phyloP scores from a whole-genome alignment of 2,329 filamentous ascomycete species.

The Alternaria sp. region DNA sequence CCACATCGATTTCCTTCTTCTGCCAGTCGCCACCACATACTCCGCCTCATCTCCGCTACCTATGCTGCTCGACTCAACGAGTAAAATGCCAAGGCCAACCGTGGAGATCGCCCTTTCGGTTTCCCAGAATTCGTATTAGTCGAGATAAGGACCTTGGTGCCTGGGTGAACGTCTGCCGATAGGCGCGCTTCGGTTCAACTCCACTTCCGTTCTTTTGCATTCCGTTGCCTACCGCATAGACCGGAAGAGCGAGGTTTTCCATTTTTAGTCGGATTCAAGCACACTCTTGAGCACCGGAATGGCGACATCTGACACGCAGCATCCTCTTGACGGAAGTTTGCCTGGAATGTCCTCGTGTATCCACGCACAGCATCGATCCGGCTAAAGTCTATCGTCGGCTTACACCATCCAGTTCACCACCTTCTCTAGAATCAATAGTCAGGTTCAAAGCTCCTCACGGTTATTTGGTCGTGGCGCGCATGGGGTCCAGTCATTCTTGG shows the following conservation, averaged over 20 bases:
- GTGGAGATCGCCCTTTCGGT: slow-evolving; percentile 10
- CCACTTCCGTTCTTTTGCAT: background rate
- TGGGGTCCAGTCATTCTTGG: slow-evolving; percentile 25
- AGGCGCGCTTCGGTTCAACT: background rate
- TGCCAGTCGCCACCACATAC: background rate
- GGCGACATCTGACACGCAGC: background rate
- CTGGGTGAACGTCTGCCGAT: background rate
- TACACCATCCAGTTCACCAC: background rate
- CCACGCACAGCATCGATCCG: background rate
- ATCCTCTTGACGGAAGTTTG: slow-evolving; percentile 6
- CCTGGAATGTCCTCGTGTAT: background rate
- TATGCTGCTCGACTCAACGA: background rate
- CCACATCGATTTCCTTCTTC: background rate
- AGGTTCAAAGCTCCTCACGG: slow-evolving; percentile 4
- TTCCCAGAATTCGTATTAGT: background rate
- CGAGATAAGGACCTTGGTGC: slow-evolving; percentile 16
- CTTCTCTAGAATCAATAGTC: slow-evolving; percentile 5
- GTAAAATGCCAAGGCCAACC: slow-evolving; percentile 15
- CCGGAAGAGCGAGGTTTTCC: background rate
- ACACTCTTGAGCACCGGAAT: background rate
- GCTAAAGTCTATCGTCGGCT: slow-evolving; percentile 15
- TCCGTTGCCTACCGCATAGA: background rate
- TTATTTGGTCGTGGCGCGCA: slow-evolving; percentile 17
- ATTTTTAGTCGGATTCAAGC: background rate
- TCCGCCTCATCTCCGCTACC: slow-evolving; percentile 2